Evolutionary conservation across 2,329 filamentous ascomycete genomes (phyloP).

Genomic region (Stemphylium lycopersici): DNA sequence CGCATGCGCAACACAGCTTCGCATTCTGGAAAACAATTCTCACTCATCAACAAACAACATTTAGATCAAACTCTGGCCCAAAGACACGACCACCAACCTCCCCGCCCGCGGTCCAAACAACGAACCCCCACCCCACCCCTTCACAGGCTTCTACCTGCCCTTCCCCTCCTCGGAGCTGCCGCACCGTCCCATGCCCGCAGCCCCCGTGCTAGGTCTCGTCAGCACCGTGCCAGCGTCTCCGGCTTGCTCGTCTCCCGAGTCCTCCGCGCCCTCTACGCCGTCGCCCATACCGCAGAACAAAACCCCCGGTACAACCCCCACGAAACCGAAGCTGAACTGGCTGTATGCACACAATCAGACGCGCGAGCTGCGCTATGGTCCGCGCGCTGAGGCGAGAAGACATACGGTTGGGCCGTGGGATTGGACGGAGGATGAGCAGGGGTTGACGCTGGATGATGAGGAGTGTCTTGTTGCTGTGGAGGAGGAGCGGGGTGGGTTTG

Average conservation of each 20-base stretch:
- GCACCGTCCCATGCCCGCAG: constrained; percentile 40
- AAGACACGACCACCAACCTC: constrained; percentile 39
- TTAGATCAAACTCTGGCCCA: constrained; percentile 47
- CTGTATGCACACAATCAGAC: constrained; percentile 68
- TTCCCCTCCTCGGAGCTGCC: constrained; percentile 55
- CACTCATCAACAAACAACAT: background rate
- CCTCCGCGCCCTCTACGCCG: constrained; percentile 43
- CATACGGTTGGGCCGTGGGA: constrained; percentile 83
- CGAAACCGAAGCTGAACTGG: constrained; percentile 68
- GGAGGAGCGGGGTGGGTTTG: constrained; percentile 53
- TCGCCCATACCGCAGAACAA: constrained; percentile 1
- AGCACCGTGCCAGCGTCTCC: constrained; percentile 49
- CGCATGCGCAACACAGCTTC: background rate
- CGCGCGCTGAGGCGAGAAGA: constrained; percentile 71
- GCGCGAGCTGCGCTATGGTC: constrained; percentile 66
- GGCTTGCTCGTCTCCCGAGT: constrained; percentile 12
- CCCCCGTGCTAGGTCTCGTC: constrained; percentile 56
- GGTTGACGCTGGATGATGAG: constrained; percentile 61
- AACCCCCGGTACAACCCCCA: constrained; percentile 3
- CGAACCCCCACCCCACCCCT: constrained; percentile 51
- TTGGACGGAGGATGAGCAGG: constrained; percentile 68
- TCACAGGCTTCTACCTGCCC: constrained; percentile 57
- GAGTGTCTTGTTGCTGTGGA: constrained; percentile 65
- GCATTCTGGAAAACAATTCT: background rate
- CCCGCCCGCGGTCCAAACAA: constrained; percentile 30